A percentile compares a stretch with the other conserved stretches of the same genome.
Conservation (phyloP, 768 basidiomycete species). For the Candolleomyces eurysporus region DNA sequence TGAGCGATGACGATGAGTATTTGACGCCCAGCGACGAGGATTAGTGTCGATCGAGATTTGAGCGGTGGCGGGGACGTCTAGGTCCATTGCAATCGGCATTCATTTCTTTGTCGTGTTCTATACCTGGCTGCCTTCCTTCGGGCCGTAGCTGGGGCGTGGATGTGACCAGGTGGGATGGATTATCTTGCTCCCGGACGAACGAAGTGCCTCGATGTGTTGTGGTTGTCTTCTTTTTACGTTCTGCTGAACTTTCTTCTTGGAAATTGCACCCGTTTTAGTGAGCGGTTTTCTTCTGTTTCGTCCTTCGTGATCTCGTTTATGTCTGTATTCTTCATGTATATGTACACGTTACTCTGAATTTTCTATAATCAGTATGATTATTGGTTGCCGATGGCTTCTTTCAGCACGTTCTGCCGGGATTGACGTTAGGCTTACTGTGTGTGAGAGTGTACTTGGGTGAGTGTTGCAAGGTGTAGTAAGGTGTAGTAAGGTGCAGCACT, state of each 20-base stretch:
- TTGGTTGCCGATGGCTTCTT: neutral
- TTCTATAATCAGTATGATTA: neutral
- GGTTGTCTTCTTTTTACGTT: neutral
- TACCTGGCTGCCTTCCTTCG: no score
- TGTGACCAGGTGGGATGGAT: no score
- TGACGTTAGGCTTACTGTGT: no score
- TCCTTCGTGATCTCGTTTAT: neutral
- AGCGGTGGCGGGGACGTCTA: neutral
- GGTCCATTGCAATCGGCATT: neutral
- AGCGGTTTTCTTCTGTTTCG: neutral
- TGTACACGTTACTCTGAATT: neutral
- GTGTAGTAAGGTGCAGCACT: no score
- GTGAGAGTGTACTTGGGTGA: no score
- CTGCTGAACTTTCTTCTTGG: constrained; percentile 4
- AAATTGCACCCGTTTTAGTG: neutral
- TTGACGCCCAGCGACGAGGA: constrained; percentile 79
- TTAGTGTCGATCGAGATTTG: constrained; percentile 16
- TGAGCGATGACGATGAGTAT: constrained; percentile 67
- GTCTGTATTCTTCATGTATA: neutral
- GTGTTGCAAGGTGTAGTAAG: no score
- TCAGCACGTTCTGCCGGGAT: neutral
- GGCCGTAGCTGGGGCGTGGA: no score
- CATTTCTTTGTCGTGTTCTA: neutral
- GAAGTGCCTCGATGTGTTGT: no score
- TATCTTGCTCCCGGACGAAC: no score